These are phyloP conservation scores for Coemansia erecta DNA, from an alignment of 192 early-diverging fungal genomes.

Conservation along the genomic window DNA sequence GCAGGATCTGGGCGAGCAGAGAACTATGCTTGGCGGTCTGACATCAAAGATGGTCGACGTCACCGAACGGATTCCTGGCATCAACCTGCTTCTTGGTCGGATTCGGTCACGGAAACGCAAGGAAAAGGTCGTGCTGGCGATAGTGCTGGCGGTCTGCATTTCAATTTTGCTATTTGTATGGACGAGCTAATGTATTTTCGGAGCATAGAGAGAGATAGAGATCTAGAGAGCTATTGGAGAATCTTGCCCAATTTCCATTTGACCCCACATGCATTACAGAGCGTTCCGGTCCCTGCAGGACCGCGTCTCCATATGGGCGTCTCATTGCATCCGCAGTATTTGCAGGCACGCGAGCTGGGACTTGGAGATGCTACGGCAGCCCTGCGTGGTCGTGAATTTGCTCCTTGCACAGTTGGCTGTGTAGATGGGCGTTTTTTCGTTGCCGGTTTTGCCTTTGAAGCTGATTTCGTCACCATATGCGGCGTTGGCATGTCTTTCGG, in stretches of 20 bases:
- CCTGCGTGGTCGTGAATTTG: no score
- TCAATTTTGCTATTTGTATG: constrained; percentile 39
- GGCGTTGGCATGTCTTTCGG: no score
- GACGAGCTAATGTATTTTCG: constrained; percentile 7
- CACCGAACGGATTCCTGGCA: constrained; percentile 46
- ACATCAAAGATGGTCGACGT: constrained; percentile 36
- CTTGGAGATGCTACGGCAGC: constrained; percentile 1
- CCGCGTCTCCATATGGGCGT: constrained; percentile 83
- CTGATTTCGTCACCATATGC: no score
- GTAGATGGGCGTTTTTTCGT: no score
- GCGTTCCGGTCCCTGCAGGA: constrained; percentile 65
- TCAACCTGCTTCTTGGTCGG: constrained; percentile 46
- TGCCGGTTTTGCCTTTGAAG: no score
- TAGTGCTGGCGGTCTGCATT: constrained; percentile 39
- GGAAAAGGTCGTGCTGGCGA: constrained; percentile 48
- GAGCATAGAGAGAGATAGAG: not conserved
- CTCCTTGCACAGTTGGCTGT: no score
- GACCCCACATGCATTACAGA: constrained; percentile 80
- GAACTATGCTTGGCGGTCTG: constrained; percentile 22
- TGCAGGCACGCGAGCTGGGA: constrained; percentile 53
- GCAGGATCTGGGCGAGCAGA: constrained; percentile 43
- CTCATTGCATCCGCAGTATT: constrained; percentile 62
- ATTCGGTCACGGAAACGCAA: constrained; percentile 52
- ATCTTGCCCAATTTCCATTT: constrained; percentile 84
- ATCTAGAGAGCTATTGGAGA: constrained; percentile 17